Evolutionary conservation across 257 asterid species (phyloP), one percentile per base, ranked within the genome.

Genomic region (Leptodermis oblonga): DNA sequence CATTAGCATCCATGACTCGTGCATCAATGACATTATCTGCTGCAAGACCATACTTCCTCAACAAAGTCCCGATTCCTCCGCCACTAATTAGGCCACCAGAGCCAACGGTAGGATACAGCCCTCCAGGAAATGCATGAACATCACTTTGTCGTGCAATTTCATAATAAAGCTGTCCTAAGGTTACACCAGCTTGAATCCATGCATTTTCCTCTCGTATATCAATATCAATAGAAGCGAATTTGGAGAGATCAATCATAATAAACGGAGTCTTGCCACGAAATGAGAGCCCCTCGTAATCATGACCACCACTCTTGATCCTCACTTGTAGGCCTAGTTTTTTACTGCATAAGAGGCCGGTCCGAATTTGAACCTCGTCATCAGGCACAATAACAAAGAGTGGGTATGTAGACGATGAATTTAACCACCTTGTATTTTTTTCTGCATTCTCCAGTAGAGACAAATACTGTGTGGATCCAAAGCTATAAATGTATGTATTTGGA

Each of bases 251-350:
- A 62, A 74, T 62, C 70, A 68, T 61, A 4, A 74, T 6, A 34
- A 74, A 62, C 4, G 69, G n/a, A 0, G 31, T 31, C 8, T 22
- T 13, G 0, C 51, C 0, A 1, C 73, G 70, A 43, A 31, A 74
- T 9, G 78, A 74, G 6, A 69, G 74, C 37, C 74, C 78, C 30
- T 74, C 79, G 14, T 74, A 74, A 13, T 69, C 79, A 53, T 74
- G 79, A 1, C 79, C 79, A 2, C 79, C 74, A 13, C 79, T 74
- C 9, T 62, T 69, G 60, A 69, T 65, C 36, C 74, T 41, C 14
- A 69, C 3, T 20, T 51, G 58, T 13, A 74, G 68, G n/a, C 53
- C 74, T 5, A 51, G 3, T 9, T 43, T 31, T 55, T 31, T 20
- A 58, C 70, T 68, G 34, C 79, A 74, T 1, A n/a, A 7, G 62